These are phyloP conservation scores for Venustampulla echinocandica DNA, from an alignment of 495 filamentous ascomycete species.

Conservation along the genomic window DNA sequence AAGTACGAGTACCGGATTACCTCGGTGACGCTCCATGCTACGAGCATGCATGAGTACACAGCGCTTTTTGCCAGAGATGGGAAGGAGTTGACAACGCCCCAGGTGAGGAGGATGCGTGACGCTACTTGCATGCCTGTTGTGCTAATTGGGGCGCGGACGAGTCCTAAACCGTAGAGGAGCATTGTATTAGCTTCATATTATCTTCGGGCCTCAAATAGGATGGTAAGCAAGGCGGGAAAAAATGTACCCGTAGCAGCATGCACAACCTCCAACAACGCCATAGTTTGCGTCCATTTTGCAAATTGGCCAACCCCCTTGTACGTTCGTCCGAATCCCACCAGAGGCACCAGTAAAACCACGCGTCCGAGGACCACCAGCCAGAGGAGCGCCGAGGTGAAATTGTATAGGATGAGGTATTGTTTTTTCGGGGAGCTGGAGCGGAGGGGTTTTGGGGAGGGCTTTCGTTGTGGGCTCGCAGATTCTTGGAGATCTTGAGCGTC, in stretches of 20 bases:
- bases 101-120: constrained; percentile 73
- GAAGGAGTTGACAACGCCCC: constrained; percentile 65
- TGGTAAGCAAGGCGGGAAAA: no score
- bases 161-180: constrained; percentile 35
- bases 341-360: constrained; percentile 31
- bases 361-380: constrained; percentile 68
- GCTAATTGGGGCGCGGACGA: constrained; percentile 74
- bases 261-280: constrained; percentile 72
- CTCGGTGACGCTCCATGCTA: constrained; percentile 81
- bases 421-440: constrained; percentile 30
- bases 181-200: background rate
- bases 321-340: constrained; percentile 43
- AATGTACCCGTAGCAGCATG: constrained; percentile 61
- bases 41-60: constrained; percentile 62
- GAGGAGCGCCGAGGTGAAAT: constrained; percentile 59
- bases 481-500: constrained; percentile 2
- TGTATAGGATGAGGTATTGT: constrained; percentile 76
- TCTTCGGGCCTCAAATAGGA: no score
- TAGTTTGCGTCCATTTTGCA: constrained; percentile 69
- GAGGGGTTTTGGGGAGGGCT: constrained; percentile 21
- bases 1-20: constrained; percentile 86
- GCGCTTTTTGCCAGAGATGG: constrained; percentile 40
- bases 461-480: background rate
- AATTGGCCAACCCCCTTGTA: constrained; percentile 51
- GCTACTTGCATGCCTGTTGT: constrained; percentile 89